Percentiles rank a stretch among this genome's conserved stretches.
Conservation (phyloP, 768 basidiomycete genomes). For the Rhodotorula babjevae region DNA sequence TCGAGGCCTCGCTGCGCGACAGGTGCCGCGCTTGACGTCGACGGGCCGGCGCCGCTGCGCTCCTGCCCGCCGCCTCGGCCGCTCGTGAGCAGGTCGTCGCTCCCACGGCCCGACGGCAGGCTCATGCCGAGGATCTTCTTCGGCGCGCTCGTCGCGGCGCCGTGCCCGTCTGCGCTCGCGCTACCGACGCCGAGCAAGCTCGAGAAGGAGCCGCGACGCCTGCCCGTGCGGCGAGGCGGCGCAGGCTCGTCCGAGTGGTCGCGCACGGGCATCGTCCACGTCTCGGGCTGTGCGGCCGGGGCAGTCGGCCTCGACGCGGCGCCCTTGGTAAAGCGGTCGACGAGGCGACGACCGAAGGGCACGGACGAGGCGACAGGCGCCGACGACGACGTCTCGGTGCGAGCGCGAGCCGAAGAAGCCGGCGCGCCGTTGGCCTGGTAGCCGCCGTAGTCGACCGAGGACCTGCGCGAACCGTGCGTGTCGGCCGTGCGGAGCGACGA, state of each 20-base stretch:
- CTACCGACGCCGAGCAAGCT: constrained; percentile 21
- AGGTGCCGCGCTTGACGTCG: neutral
- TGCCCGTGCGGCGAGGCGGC: neutral
- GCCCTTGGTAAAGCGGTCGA: constrained; percentile 12
- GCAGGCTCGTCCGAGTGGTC: constrained; percentile 14
- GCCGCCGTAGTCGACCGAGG: neutral
- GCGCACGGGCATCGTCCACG: constrained; percentile 20
- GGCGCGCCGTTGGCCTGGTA: neutral
- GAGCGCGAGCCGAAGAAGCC: too few species aligned
- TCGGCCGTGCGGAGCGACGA: constrained; percentile 14
- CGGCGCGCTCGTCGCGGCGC: neutral
- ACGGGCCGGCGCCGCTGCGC: neutral
- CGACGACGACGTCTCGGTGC: neutral
- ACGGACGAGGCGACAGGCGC: neutral
- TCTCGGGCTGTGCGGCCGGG: neutral
- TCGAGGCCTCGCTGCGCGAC: neutral
- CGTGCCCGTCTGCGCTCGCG: neutral
- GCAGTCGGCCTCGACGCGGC: neutral
- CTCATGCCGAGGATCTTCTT: constrained; percentile 31
- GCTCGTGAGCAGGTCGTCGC: constrained; percentile 27
- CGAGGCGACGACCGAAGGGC: constrained; percentile 30
- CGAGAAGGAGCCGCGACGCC: constrained; percentile 11
- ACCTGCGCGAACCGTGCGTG: neutral
- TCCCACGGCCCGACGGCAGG: constrained; percentile 13
- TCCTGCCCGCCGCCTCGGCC: neutral